Conservation (phyloP, 108 stramenopile species). For the Nitzschia sp. region DNA sequence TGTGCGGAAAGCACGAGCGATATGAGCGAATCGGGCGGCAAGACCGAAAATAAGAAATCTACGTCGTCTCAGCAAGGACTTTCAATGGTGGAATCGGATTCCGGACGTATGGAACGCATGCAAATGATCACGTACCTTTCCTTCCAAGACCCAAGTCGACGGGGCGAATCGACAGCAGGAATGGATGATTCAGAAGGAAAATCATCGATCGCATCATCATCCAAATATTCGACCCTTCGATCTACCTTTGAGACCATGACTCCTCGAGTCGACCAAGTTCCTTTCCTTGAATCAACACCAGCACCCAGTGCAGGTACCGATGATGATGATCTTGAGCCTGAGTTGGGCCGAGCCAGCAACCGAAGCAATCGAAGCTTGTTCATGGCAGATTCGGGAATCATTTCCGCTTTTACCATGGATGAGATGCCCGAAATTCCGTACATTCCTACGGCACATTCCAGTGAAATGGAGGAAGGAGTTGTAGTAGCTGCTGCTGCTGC, state of each 20-base stretch:
- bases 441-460: slow-evolving; percentile 8
- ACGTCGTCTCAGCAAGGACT: not conserved
- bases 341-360: slow-evolving; percentile 1
- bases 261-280: too few relatives aligned
- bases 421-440: slow-evolving; percentile 7
- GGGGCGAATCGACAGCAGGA: not conserved
- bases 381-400: not conserved
- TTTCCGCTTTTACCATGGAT: slow-evolving; percentile 5
- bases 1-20: slow-evolving; percentile 9
- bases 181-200: too few relatives aligned
- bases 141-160: not conserved
- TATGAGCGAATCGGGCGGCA: not conserved
- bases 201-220: too few relatives aligned
- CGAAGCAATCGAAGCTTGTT: slow-evolving; percentile 1
- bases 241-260: too few relatives aligned
- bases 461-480: not conserved
- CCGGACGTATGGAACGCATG: not conserved
- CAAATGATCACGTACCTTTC: not conserved
- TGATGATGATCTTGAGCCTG: too few relatives aligned
- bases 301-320: too few relatives aligned
- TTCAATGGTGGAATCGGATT: not conserved
- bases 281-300: too few relatives aligned
- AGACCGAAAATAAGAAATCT: not conserved
- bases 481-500: not conserved
- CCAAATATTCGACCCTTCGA: too few relatives aligned